A percentile compares a stretch with the other conserved stretches of the same genome.
These are phyloP conservation scores for Kalmanozyma brasiliensis DNA, from an alignment of 1,284 basidiomycete genomes.

Conservation along the genomic window DNA sequence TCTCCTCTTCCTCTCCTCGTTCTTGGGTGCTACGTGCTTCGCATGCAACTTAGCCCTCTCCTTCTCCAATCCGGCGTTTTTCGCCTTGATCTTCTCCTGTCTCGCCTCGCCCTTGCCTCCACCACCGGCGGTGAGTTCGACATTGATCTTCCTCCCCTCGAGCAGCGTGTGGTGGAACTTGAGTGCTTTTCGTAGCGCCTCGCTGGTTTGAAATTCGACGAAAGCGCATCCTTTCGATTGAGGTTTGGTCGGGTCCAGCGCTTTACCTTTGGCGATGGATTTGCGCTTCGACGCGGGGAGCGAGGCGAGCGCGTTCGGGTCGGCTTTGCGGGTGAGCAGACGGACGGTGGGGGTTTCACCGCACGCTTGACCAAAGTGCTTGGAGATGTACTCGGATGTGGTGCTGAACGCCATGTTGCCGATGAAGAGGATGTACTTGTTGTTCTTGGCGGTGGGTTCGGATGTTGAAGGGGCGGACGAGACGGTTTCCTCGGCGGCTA, in stretches of 20 bases:
- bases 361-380: constrained; percentile 60
- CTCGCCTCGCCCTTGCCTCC: constrained; percentile 60
- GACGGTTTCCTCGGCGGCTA: constrained; percentile 25
- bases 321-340: constrained; percentile 60
- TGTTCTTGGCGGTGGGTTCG: constrained; percentile 15
- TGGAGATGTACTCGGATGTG: constrained; percentile 55
- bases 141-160: constrained; percentile 65
- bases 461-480: constrained; percentile 4
- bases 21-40: constrained; percentile 62
- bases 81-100: constrained; percentile 62
- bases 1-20: constrained; percentile 51
- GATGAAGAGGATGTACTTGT: constrained; percentile 63
- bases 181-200: constrained; percentile 61
- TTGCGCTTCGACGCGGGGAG: constrained; percentile 64
- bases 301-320: constrained; percentile 41
- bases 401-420: constrained; percentile 67
- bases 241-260: constrained; percentile 53
- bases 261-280: constrained; percentile 66
- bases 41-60: constrained; percentile 62
- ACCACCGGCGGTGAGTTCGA: constrained; percentile 66
- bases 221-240: constrained; percentile 65
- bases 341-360: constrained; percentile 63
- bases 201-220: constrained; percentile 57
- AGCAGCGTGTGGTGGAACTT: constrained; percentile 65
- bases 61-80: constrained; percentile 62